Conservation (phyloP, 2,329 filamentous ascomycete genomes). For the Magnaporthiopsis incrustans region DNA sequence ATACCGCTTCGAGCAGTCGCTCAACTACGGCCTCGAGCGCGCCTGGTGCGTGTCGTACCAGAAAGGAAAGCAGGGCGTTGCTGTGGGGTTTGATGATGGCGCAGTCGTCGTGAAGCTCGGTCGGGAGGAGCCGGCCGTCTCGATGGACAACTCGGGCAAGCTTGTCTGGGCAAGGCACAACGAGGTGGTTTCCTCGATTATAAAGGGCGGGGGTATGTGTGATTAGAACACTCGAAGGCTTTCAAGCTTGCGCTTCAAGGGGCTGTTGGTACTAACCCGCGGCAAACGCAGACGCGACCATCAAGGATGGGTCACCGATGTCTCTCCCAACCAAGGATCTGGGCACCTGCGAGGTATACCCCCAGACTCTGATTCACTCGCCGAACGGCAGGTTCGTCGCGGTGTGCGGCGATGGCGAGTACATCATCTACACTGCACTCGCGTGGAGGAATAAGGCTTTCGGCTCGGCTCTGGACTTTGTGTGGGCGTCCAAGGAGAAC, state of each 20-base stretch:
- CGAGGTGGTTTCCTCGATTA: constrained; percentile 88
- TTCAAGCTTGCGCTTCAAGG: neutral
- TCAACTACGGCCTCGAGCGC: constrained; percentile 92
- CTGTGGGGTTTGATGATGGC: constrained; percentile 95
- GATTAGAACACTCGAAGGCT: neutral
- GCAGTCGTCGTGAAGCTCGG: constrained; percentile 97
- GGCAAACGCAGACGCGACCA: constrained; percentile 50
- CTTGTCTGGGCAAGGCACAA: constrained; percentile 94
- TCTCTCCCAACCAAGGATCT: constrained; percentile 87
- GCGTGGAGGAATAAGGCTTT: constrained; percentile 98
- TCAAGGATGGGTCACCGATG: constrained; percentile 87
- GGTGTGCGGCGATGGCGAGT: constrained; percentile 92
- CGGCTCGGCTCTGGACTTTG: constrained; percentile 90
- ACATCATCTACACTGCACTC: constrained; percentile 96
- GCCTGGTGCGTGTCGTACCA: constrained; percentile 98
- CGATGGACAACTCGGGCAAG: constrained; percentile 94
- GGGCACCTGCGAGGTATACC: constrained; percentile 93
- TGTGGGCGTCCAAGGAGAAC: constrained; percentile 94
- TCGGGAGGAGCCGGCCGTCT: constrained; percentile 92
- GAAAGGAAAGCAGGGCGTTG: constrained; percentile 86
- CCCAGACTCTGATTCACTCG: constrained; percentile 90
- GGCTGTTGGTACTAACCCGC: constrained; percentile 20
- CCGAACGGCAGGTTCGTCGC: constrained; percentile 81
- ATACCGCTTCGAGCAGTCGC: constrained; percentile 87
- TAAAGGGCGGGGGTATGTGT: constrained; percentile 68